Evolutionary conservation across 768 basidiomycete species (phyloP), one percentile per base, ranked within the genome.

Genomic region (Hypsizygus marmoreus): DNA sequence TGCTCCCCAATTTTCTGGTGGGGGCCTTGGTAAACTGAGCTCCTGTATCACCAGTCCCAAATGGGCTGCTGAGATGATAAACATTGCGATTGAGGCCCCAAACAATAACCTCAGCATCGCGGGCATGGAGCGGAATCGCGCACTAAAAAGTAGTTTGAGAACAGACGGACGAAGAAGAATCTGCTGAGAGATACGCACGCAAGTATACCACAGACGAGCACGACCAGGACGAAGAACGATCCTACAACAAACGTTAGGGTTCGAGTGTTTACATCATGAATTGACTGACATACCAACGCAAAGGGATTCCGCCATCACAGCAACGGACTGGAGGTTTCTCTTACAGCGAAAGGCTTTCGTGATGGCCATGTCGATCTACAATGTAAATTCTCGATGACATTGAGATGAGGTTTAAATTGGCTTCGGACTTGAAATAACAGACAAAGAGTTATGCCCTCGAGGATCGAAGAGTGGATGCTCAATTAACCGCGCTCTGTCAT

Each of bases 281-380:
- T 4, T n/a, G 30, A 32, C 16, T 16, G 30, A 36, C 36, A 2
- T 17, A 45, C 44, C 44, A 11, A 38, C 28, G 25, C 35, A 28
- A 29, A 45, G 20, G 23, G 44, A 45, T 31, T 45, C 44, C 5
- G 44, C 22, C 44, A 45, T 28, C 4, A 45, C 44, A 22, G 44
- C 44, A 4, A 30, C 36, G 12, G 37, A 24, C 36, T 36, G 34
- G n/a, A 45, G 16, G 14, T n/a, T 28, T 16, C 37, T 45, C 16
- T 24, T 45, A 6, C 16, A 33, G 13, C 32, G 34, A 22, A 45
- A 38, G 4, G 32, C 19, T 16, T 11, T 6, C 10, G 31, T 31
- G 9, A 44, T 22, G n/a, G 34, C 26, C 43, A 44, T 44, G 31
- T 22, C 20, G 5, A n/a, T n/a, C n/a, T n/a, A n/a, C n/a, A n/a